These are phyloP conservation scores for Boletellus sp. DNA, from an alignment of 768 basidiomycete species.

Conservation along the genomic window DNA sequence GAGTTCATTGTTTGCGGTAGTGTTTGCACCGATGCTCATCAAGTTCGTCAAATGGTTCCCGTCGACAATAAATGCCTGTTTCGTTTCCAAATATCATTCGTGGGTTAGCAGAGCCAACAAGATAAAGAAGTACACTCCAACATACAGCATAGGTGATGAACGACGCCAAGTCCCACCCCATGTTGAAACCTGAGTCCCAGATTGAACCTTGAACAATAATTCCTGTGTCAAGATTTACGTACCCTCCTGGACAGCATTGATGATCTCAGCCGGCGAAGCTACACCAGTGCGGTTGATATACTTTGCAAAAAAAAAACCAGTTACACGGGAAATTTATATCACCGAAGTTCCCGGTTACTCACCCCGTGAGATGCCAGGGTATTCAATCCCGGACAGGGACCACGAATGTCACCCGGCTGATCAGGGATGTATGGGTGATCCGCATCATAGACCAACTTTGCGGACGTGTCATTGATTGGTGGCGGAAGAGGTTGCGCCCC, in stretches of 20 bases:
- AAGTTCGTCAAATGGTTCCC: constrained; percentile 28
- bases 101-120: not conserved
- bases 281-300: constrained; percentile 21
- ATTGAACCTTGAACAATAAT: not conserved
- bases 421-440: constrained; percentile 15
- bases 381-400: constrained; percentile 25
- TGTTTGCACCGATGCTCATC: constrained; percentile 26
- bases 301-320: not conserved
- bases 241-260: constrained; percentile 24
- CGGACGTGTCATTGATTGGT: constrained; percentile 21
- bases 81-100: not conserved
- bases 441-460: constrained; percentile 20
- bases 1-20: constrained; percentile 8
- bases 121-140: not conserved
- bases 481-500: constrained; percentile 22
- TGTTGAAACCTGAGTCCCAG: constrained; percentile 18
- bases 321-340: not conserved
- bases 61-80: constrained; percentile 24
- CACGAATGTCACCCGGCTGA: constrained; percentile 22
- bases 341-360: not conserved
- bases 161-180: constrained; percentile 20
- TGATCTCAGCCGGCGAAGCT: constrained; percentile 22
- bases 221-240: not conserved
- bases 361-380: constrained; percentile 28
- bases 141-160: constrained; percentile 22